These are phyloP conservation scores for Closterium sp. DNA, from an alignment of 139 green algal species.

Conservation along the genomic window DNA sequence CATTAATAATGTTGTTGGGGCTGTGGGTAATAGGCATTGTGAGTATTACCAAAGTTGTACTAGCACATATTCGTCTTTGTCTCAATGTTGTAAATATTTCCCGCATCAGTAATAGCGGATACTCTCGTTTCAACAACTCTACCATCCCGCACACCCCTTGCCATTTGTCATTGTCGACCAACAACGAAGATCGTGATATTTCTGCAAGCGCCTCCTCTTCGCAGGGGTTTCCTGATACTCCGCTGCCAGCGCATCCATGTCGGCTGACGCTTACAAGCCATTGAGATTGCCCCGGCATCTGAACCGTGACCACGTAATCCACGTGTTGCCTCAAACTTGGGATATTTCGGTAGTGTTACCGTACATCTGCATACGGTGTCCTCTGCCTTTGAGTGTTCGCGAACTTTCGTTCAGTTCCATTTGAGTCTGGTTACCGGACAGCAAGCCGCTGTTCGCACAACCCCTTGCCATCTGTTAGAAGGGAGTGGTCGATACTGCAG, in stretches of 20 bases:
- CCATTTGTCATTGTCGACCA: background rate
- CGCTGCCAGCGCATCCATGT: background rate
- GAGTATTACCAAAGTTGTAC: too few species aligned
- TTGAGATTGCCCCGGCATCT: background rate
- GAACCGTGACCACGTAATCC: background rate
- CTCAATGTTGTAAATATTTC: too few species aligned
- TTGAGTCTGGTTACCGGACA: background rate
- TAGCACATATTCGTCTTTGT: too few species aligned
- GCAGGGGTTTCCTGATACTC: background rate
- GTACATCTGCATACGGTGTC: too few species aligned
- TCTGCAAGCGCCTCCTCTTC: background rate
- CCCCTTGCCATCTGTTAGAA: background rate
- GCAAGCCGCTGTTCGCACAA: background rate
- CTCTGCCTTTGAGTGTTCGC: too few species aligned
- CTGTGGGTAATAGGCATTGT: too few species aligned
- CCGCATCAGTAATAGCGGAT: too few species aligned
- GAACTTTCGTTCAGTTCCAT: too few species aligned
- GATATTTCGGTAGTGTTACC: background rate
- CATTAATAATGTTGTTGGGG: too few species aligned
- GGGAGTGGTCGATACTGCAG: too few species aligned
- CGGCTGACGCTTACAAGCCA: background rate
- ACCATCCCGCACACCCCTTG: background rate
- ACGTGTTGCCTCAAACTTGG: background rate
- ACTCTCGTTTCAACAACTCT: too few species aligned
- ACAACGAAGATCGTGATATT: background rate